Base-by-base conservation (phyloP, 202 grass and related monocot genomes). In the Eragrostis tef region DNA sequence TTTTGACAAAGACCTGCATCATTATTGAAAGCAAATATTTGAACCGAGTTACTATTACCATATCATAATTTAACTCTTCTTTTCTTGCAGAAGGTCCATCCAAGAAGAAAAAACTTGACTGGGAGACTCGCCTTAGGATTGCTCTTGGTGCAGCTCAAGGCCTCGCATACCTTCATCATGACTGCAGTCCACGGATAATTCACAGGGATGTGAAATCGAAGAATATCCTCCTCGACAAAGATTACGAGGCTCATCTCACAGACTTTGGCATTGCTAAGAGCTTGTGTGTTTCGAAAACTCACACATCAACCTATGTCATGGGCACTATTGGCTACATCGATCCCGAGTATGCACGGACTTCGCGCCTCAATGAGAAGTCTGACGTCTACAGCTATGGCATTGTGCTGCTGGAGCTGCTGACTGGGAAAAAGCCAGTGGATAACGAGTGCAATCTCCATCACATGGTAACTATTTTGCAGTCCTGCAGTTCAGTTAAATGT, bases 201-300 rank as follows among this genome's bases (percentile, higher is more conserved):
- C 96, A 99, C 66, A 65, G 96, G 81, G 96, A 99, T 76, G 91
- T 99, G 0, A 99, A 99, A 74, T 99, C 96, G 1, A 96, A 94
- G n/a, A 99, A 99, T 74, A 99, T 99, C 46, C 93, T 99, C 48
- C 81, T 99, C 14, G 96, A 99, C 83, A 90, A 81, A 39, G 96
- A 99, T 86, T 99, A 89, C 7, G 93, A 99, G 49, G 70, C 97
- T 1, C 97, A 99, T 87, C 88, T 99, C 31, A 97, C 97, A 1
- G 97, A 99, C 49, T 99, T 99, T 1, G 97, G 97, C 75, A 99
- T 99, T 21, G 97, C 97, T 3, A 99, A 99, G 88, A 99, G 93
- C 46, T 74, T 99, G 4, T 99, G 97, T 69, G 83, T 99, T 16
- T 94, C 97, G 19, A 99, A 99, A 79, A 92, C 97, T 27, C 97